Evolutionary conservation across 192 early-diverging fungal genomes (phyloP).

Genomic region (Jimgerdemannia flammicorona): DNA sequence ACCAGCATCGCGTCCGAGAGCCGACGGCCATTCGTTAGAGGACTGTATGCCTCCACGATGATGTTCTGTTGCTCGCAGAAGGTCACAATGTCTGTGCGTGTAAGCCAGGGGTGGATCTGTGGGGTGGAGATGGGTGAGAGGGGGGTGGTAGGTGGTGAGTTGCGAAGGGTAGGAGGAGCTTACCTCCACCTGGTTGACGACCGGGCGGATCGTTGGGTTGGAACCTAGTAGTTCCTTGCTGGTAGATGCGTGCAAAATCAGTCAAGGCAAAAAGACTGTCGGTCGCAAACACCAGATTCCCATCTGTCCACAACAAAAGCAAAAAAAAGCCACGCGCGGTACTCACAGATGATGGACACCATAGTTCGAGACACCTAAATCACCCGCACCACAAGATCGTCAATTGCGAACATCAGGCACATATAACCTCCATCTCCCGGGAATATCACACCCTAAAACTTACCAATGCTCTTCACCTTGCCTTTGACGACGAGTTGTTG

Average conservation of each 20-base stretch:
- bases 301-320: no score
- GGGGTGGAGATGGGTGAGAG: background rate
- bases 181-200: constrained; percentile 57
- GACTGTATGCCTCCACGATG: constrained; percentile 52
- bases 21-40: constrained; percentile 46
- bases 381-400: background rate
- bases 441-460: background rate
- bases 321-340: no score
- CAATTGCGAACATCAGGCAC: background rate
- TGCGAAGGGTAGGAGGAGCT: background rate
- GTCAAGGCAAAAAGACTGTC: background rate
- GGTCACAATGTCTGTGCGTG: constrained; percentile 34
- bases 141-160: background rate
- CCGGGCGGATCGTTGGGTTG: constrained; percentile 36
- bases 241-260: background rate
- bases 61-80: constrained; percentile 47
- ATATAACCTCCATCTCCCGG: no score
- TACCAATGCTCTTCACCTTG: constrained; percentile 51
- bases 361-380: constrained; percentile 48
- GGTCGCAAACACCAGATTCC: background rate
- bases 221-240: constrained; percentile 37
- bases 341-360: constrained; percentile 40
- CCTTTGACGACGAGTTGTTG: constrained; percentile 42
- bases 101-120: constrained; percentile 47
- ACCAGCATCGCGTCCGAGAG: constrained; percentile 43